phyloP scores from a whole-genome alignment of 202 grass and related monocot genomes.

The Musa balbisiana region DNA sequence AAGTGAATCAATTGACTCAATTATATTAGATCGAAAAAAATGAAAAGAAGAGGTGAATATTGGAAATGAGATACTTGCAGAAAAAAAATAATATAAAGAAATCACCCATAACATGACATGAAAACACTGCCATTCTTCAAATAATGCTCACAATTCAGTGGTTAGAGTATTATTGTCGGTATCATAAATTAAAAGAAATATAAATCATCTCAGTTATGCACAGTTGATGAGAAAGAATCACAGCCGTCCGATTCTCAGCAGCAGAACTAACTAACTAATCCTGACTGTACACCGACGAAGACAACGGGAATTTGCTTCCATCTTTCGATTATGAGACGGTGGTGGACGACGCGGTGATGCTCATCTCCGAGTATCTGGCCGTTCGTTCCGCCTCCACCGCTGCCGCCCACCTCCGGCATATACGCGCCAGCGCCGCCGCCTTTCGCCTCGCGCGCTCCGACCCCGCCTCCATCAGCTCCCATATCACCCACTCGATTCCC shows the following conservation, averaged over 20 bases:
- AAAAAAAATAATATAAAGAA: no score
- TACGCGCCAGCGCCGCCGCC: neutral
- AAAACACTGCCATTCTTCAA: no score
- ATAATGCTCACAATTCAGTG: no score
- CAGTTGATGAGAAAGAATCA: neutral
- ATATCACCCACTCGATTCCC: conserved; percentile 20
- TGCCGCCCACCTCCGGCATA: conserved; percentile 6
- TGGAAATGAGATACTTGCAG: no score
- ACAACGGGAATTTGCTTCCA: neutral
- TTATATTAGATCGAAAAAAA: no score
- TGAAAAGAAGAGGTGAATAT: no score
- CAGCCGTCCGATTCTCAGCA: neutral
- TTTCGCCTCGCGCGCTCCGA: conserved; percentile 19
- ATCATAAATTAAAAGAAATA: no score
- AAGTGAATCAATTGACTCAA: no score
- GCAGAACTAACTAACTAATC: neutral
- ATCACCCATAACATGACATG: no score
- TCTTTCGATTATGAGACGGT: neutral
- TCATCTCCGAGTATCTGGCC: neutral
- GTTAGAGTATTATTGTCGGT: no score
- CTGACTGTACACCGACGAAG: neutral
- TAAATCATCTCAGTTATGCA: neutral
- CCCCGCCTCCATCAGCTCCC: conserved; percentile 16
- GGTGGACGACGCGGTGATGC: neutral
- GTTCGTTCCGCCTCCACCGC: neutral